Conservation (phyloP, 306 rosid species). For the Pueraria montana region DNA sequence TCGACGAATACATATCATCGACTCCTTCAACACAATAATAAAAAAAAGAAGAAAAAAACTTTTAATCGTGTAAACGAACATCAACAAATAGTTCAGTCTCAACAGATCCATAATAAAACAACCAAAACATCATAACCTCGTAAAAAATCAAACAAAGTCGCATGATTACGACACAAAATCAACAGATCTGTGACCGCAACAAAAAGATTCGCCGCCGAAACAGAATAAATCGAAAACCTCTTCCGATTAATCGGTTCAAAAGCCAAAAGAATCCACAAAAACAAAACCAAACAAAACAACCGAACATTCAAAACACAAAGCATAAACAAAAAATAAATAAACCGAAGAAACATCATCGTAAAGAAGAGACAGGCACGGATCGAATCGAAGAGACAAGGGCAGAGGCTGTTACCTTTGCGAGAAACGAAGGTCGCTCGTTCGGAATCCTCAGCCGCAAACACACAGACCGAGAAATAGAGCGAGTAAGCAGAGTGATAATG, state of each 20-base stretch:
- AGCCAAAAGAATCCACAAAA: not conserved
- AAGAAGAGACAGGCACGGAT: not conserved
- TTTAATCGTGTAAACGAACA: not conserved
- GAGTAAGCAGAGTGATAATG: not conserved
- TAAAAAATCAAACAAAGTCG: not conserved
- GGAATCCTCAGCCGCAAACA: conserved; percentile 44
- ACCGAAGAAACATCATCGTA: not conserved
- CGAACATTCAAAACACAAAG: not conserved
- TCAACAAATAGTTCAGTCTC: not conserved
- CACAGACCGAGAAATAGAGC: conserved; percentile 6
- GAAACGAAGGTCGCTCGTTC: conserved; percentile 31
- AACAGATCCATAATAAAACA: conserved; percentile 1
- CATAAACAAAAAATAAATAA: not conserved
- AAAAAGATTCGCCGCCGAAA: not conserved
- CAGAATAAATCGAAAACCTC: not conserved
- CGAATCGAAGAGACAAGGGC: not conserved
- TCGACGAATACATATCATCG: no score
- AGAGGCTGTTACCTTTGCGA: conserved; percentile 4
- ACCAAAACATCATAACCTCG: not conserved
- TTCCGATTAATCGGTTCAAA: not conserved
- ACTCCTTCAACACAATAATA: no score
- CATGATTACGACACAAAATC: not conserved
- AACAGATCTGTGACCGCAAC: not conserved
- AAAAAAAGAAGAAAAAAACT: not conserved
- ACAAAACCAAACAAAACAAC: not conserved